A percentile compares a stretch with the other conserved stretches of the same genome.
These are phyloP conservation scores for Fusarium floridanum DNA, from an alignment of 2,329 filamentous ascomycete genomes.

Conservation along the genomic window DNA sequence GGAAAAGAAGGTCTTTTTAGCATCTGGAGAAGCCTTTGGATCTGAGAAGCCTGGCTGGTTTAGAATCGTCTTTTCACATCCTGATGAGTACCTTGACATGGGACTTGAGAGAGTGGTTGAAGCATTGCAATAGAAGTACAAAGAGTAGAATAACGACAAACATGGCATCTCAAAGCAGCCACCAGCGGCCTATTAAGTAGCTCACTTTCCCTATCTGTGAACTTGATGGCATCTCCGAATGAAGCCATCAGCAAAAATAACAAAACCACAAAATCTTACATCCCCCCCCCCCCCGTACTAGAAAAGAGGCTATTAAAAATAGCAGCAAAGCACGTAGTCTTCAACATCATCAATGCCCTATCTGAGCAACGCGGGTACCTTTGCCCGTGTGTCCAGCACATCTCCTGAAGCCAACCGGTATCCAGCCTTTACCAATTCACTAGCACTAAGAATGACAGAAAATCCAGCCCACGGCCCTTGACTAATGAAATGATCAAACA, in stretches of 20 bases:
- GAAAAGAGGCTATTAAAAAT: background rate
- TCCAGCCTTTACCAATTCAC: conserved; percentile 1
- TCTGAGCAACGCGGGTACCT: background rate
- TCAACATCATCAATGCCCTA: background rate
- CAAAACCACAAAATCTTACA: background rate
- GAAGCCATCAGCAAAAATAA: background rate
- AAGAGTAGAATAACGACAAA: background rate
- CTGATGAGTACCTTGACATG: conserved; percentile 47
- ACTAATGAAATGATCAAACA: background rate
- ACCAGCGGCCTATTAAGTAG: background rate
- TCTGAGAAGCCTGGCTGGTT: conserved; percentile 56
- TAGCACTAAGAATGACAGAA: background rate
- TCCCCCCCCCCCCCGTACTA: background rate
- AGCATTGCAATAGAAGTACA: conserved; percentile 23
- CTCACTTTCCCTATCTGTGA: background rate
- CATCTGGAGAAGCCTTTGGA: conserved; percentile 53
- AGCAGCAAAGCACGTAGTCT: background rate
- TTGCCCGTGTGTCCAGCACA: background rate
- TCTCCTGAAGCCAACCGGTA: background rate
- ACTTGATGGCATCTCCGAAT: background rate
- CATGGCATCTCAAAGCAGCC: background rate
- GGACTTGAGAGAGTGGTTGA: conserved; percentile 41
- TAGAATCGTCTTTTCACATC: conserved; percentile 55
- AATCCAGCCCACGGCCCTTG: background rate
- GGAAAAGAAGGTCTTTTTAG: conserved; percentile 51